Evolutionary conservation across 2,329 filamentous ascomycete genomes (phyloP).

Genomic region (Fusarium torulosum): DNA sequence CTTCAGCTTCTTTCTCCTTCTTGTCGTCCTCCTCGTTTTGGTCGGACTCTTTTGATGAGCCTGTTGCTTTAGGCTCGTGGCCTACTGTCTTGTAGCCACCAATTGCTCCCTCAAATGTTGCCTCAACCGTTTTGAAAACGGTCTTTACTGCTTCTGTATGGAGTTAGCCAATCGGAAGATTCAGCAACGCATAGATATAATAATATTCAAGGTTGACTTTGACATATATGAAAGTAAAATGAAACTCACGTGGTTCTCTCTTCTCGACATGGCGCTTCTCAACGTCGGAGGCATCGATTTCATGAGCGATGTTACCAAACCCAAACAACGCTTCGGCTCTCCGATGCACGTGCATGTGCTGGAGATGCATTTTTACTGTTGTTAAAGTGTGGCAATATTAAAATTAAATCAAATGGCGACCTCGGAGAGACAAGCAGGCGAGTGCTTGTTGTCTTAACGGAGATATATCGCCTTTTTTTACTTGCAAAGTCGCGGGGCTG

Average conservation of each 20-base stretch:
- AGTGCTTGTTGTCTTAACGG: neutral
- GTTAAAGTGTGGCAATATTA: neutral
- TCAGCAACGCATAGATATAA: too few relatives aligned
- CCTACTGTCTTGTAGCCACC: slow-evolving; percentile 58
- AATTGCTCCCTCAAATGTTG: slow-evolving; percentile 58
- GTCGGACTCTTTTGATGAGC: slow-evolving; percentile 10
- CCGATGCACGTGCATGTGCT: slow-evolving; percentile 49
- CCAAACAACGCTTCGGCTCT: slow-evolving; percentile 47
- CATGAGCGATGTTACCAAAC: slow-evolving; percentile 46
- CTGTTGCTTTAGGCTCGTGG: slow-evolving; percentile 30
- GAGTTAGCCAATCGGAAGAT: too few relatives aligned
- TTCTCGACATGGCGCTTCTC: slow-evolving; percentile 28
- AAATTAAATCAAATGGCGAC: neutral
- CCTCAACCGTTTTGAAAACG: slow-evolving; percentile 58
- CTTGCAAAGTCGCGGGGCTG: slow-evolving; percentile 37
- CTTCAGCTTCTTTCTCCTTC: slow-evolving; percentile 21
- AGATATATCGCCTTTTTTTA: slow-evolving; percentile 34
- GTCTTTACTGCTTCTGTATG: slow-evolving; percentile 52
- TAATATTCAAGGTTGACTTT: neutral
- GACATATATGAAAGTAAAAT: neutral
- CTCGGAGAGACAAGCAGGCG: neutral
- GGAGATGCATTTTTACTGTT: slow-evolving; percentile 49
- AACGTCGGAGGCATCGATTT: slow-evolving; percentile 27
- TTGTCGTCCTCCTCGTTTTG: slow-evolving; percentile 17
- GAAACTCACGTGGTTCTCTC: slow-evolving; percentile 34